Percentiles rank a stretch among this genome's conserved stretches.
Evolutionary conservation across 2,329 filamentous ascomycete genomes (phyloP).

Genomic region (Corniculantispora saksenae): DNA sequence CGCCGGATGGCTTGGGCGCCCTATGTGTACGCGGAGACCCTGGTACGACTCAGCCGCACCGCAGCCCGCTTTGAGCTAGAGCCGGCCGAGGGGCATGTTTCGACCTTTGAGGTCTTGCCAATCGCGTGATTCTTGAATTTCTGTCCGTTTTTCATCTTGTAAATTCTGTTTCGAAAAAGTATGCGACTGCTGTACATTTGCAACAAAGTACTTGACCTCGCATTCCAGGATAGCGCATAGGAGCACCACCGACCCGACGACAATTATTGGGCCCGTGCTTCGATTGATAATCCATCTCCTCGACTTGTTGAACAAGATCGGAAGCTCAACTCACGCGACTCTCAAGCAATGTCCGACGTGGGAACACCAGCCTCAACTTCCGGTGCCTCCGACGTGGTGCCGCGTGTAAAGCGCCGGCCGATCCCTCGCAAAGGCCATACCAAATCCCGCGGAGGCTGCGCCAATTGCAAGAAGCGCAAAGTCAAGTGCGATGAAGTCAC

Average conservation of each 20-base stretch:
- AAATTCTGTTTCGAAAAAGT: background rate
- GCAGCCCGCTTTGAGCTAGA: background rate
- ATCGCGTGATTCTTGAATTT: background rate
- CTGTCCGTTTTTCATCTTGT: background rate
- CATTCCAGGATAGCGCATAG: background rate
- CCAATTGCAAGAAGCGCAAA: constrained; percentile 38
- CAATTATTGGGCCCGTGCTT: background rate
- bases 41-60: constrained; percentile 13
- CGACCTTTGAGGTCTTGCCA: background rate
- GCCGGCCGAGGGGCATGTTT: background rate
- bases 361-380: constrained; percentile 10
- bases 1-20: background rate
- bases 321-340: background rate
- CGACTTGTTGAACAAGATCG: background rate
- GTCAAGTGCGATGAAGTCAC: constrained; percentile 46
- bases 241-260: background rate
- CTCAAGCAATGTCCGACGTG: constrained; percentile 2
- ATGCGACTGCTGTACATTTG: background rate
- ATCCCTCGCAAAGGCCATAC: constrained; percentile 38
- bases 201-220: background rate
- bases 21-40: background rate
- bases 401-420: constrained; percentile 28
- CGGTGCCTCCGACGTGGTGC: background rate
- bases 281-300: background rate
- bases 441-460: constrained; percentile 36